Percentiles rank a stretch among this genome's conserved stretches.
Conservation (phyloP, 192 early-diverging fungal species). For the Coemansia sp. region DNA sequence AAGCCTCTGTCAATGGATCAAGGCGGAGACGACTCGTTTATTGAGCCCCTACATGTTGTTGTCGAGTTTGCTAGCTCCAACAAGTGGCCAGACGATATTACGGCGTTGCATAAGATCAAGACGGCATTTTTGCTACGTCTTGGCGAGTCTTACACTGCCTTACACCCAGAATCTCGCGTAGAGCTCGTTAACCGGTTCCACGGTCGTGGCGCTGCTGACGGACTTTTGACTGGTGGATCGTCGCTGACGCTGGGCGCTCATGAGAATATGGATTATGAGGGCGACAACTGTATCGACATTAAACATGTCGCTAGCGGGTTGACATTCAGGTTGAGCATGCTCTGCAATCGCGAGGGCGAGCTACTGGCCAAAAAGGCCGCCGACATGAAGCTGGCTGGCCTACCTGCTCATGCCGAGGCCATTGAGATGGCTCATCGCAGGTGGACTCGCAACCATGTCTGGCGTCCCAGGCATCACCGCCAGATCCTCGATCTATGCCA, state of each 20-base stretch:
- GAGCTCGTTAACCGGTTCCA: constrained; percentile 54
- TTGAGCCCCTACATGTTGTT: constrained; percentile 73
- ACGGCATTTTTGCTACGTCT: constrained; percentile 81
- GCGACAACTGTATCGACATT: constrained; percentile 67
- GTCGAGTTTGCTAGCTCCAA: constrained; percentile 81
- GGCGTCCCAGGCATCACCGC: constrained; percentile 38
- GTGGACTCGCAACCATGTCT: constrained; percentile 30
- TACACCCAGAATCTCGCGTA: constrained; percentile 38
- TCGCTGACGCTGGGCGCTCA: background rate
- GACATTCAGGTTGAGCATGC: constrained; percentile 78
- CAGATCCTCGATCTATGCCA: constrained; percentile 76
- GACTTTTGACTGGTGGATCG: constrained; percentile 42
- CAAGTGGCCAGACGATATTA: constrained; percentile 89
- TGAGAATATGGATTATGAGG: constrained; percentile 38
- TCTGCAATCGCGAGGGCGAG: constrained; percentile 66
- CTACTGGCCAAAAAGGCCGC: constrained; percentile 57
- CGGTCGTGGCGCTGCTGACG: constrained; percentile 54
- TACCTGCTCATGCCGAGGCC: constrained; percentile 55
- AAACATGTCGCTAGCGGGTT: constrained; percentile 62
- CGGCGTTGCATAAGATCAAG: constrained; percentile 88
- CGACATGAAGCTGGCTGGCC: constrained; percentile 34
- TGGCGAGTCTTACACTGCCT: constrained; percentile 55
- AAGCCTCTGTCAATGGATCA: constrained; percentile 34
- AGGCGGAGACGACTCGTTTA: constrained; percentile 54
- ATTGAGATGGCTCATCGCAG: constrained; percentile 30